Base-by-base conservation (phyloP, 2,329 filamentous ascomycete genomes). In the Pseudogymnoascus sp. region DNA sequence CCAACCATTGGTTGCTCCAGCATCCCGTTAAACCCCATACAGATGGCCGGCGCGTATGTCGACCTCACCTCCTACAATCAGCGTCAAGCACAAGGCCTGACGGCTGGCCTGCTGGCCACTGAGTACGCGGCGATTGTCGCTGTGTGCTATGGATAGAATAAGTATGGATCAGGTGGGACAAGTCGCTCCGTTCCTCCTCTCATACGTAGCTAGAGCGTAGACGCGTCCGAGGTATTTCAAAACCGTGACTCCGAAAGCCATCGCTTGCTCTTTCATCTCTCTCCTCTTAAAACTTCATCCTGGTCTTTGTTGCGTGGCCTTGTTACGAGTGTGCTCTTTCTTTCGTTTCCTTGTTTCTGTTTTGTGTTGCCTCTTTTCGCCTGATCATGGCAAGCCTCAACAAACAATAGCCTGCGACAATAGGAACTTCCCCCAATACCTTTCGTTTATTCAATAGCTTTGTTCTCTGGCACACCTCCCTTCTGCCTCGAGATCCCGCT, bases 121-220 rank as follows among this genome's bases (percentile, higher is more conserved):
- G 49, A 55, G 49, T 33, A 19, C 49, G 49, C 25, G 9, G 49
- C 49, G 49, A 55, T 55, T 55, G 49, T 55, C 49, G 49, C 49
- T 33, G 49, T 7, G 49, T 55, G 49, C 49, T 55, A 55, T 55
- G 49, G 25, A 33, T 55, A 55, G 49, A 55, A 55, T 33, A 55
- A 55, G 49, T 55, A 55, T 55, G 28, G 25, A 55, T 55, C 49
- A 55, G 49, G 49, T 55, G 49, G 49, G 49, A 55, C 49, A 55
- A 33, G 49, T 19, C 16, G 25, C 25, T 55, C 12, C 9, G 7
- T 55, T 33, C 28, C 42, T 49, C 25, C 49, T 55, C 16, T 30
- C 49, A 19, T 55, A 19, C 28, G 5, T 55, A 55, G 49, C 49
- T 55, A 55, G 49, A 55, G 49, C 49, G 49, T 33, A 55, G n/a